A percentile compares a stretch with the other conserved stretches of the same genome.
These are phyloP conservation scores for Quambalaria eucalypti DNA, from an alignment of 1,284 basidiomycete species.

Conservation along the genomic window DNA sequence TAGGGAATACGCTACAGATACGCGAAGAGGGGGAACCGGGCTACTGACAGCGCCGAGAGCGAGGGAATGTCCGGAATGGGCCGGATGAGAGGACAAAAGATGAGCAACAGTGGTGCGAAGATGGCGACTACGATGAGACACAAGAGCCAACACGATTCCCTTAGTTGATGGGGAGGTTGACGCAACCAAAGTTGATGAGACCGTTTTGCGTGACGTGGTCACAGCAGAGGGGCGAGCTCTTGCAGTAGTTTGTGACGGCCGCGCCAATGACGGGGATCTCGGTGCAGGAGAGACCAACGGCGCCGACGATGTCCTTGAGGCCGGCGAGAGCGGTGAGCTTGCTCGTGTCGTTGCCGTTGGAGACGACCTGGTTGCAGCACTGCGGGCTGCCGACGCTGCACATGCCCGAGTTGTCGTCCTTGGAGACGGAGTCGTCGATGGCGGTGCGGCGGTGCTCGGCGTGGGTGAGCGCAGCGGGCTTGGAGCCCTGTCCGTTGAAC, in stretches of 20 bases:
- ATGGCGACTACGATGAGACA: not conserved
- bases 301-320: conserved; percentile 19
- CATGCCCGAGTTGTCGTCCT: no score
- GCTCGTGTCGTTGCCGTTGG: conserved; percentile 25
- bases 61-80: no score
- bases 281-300: conserved; percentile 25
- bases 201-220: conserved; percentile 28
- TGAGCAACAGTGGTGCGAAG: no score
- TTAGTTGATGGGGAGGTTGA: conserved; percentile 30
- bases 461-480: no score
- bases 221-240: conserved; percentile 23
- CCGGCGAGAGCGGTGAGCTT: conserved; percentile 22
- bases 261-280: conserved; percentile 19
- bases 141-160: not conserved
- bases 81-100: no score
- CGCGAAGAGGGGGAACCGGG: no score
- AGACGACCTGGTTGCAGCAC: conserved; percentile 27
- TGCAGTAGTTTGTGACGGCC: conserved; percentile 21
- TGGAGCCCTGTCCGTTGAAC: no score
- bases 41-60: no score
- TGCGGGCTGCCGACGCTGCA: conserved; percentile 22
- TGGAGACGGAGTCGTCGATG: no score
- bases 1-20: no score
- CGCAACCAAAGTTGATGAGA: conserved; percentile 32
- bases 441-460: no score